phyloP scores from a whole-genome alignment of 768 basidiomycete species.

The Boletus sp. region DNA sequence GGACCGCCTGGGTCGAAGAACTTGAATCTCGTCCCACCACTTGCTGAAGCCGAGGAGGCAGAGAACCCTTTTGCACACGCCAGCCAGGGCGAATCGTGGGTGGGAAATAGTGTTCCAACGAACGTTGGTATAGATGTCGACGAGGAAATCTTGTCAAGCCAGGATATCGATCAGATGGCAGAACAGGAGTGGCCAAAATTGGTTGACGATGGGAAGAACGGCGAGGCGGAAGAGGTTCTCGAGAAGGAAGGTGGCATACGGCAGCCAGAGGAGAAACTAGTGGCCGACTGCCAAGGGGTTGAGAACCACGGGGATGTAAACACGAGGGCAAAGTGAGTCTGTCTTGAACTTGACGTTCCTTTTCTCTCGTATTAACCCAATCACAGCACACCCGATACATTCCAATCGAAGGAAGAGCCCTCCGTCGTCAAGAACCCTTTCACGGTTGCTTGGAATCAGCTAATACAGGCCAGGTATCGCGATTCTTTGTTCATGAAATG shows the following conservation, averaged over 20 bases:
- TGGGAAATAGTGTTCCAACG: neutral
- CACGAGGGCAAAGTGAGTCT: neutral
- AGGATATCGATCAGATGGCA: slow-evolving; percentile 32
- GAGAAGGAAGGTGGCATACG: slow-evolving; percentile 6
- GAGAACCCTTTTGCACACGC: slow-evolving; percentile 26
- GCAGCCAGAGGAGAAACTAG: neutral
- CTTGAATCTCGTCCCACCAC: slow-evolving; percentile 13
- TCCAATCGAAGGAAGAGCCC: neutral
- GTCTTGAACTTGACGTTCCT: neutral
- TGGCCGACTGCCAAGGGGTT: neutral
- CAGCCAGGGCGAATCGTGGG: slow-evolving; percentile 17
- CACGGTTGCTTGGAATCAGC: slow-evolving; percentile 19
- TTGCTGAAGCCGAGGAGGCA: slow-evolving; percentile 10
- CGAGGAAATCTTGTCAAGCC: slow-evolving; percentile 30
- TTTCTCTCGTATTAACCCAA: neutral
- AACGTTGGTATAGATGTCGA: slow-evolving; percentile 29
- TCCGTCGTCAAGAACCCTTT: slow-evolving; percentile 14
- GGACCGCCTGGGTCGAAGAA: slow-evolving; percentile 3
- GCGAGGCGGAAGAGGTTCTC: slow-evolving; percentile 14
- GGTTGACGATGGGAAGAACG: slow-evolving; percentile 5
- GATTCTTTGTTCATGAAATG: neutral
- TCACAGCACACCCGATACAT: neutral
- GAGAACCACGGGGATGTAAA: neutral
- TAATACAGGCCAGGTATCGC: slow-evolving; percentile 16
- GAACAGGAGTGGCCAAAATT: slow-evolving; percentile 21